These are phyloP conservation scores for Fusarium drepaniforme DNA, from an alignment of 2,329 filamentous ascomycete species.

Conservation along the genomic window DNA sequence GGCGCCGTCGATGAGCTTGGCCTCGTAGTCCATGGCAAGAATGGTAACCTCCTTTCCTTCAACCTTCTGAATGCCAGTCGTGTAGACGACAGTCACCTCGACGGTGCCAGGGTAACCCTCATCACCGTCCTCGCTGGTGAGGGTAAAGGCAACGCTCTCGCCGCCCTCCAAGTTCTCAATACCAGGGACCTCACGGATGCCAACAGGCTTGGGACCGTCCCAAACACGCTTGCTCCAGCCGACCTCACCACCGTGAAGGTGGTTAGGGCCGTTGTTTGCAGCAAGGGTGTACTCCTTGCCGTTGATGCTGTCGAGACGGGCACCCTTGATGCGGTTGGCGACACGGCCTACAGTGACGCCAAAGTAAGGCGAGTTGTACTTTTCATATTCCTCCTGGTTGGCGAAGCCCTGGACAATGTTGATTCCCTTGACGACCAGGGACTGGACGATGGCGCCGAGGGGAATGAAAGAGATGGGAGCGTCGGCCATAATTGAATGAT, in stretches of 20 bases:
- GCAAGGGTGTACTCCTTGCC: conserved; percentile 75
- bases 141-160: conserved; percentile 75
- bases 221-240: conserved; percentile 89
- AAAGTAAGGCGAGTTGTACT: conserved; percentile 84
- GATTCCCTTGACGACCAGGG: conserved; percentile 79
- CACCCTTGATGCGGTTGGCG: conserved; percentile 84
- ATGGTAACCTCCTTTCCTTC: conserved; percentile 75
- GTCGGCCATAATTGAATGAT: conserved; percentile 54
- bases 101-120: conserved; percentile 92
- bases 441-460: conserved; percentile 83
- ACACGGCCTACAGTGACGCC: conserved; percentile 92
- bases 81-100: conserved; percentile 83
- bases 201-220: conserved; percentile 75
- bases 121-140: conserved; percentile 82
- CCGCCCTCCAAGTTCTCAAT: conserved; percentile 67
- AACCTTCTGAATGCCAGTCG: conserved; percentile 74
- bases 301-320: conserved; percentile 80
- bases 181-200: conserved; percentile 62
- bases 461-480: conserved; percentile 75
- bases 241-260: conserved; percentile 76
- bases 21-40: conserved; percentile 90
- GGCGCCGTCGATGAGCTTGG: conserved; percentile 79
- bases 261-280: conserved; percentile 83
- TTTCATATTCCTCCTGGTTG: conserved; percentile 78
- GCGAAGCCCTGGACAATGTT: conserved; percentile 94